These are phyloP conservation scores for Maudiozyma serrabonitensis DNA, from an alignment of 805 yeast species.

Conservation along the genomic window DNA sequence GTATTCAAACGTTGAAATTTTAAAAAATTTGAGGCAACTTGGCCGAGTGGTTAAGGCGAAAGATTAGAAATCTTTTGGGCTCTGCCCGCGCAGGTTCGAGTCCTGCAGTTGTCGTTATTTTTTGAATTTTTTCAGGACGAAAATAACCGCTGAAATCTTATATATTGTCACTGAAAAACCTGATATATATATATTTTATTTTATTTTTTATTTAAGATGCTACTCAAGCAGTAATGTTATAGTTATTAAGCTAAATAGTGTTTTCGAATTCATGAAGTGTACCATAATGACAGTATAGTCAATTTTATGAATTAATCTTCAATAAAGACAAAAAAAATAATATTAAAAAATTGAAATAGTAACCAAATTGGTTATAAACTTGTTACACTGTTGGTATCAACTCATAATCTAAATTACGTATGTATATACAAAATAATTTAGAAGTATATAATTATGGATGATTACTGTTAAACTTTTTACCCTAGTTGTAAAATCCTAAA, in stretches of 20 bases:
- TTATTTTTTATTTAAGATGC: too few relatives aligned
- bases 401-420: neutral
- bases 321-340: too few relatives aligned
- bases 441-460: neutral
- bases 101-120: constrained; percentile 46
- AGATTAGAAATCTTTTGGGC: constrained; percentile 53
- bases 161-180: too few relatives aligned
- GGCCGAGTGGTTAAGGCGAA: constrained; percentile 65
- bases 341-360: too few relatives aligned
- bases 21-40: constrained; percentile 15
- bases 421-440: neutral
- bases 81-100: constrained; percentile 57
- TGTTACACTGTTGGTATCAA: neutral
- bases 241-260: too few relatives aligned
- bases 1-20: too few relatives aligned
- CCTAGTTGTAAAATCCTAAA: neutral
- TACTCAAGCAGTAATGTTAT: too few relatives aligned
- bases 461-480: neutral
- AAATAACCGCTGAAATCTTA: too few relatives aligned
- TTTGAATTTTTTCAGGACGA: neutral
- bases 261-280: too few relatives aligned
- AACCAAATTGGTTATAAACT: neutral
- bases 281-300: too few relatives aligned
- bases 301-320: too few relatives aligned
- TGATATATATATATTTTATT: too few relatives aligned